Evolutionary conservation across 768 basidiomycete species (phyloP).

Genomic region (Coprinellus micaceus): DNA sequence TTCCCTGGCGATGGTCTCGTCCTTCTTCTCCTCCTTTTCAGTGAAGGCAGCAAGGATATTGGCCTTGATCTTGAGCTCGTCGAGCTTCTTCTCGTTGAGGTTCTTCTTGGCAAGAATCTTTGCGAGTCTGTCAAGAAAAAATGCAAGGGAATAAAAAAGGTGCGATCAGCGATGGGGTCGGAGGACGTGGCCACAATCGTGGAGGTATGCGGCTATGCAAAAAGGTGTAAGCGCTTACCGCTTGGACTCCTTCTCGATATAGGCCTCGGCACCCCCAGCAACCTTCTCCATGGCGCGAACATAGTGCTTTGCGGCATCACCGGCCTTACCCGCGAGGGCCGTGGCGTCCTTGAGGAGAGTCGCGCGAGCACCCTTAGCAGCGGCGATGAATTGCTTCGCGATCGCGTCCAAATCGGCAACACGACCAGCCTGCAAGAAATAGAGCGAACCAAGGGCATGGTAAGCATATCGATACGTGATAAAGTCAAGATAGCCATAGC

Average conservation of each 20-base stretch:
- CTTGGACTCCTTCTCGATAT: conserved; percentile 80
- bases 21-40: conserved; percentile 28
- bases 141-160: neutral
- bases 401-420: conserved; percentile 71
- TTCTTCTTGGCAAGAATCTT: conserved; percentile 76
- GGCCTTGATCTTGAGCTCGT: conserved; percentile 89
- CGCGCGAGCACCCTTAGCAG: conserved; percentile 51
- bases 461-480: no score
- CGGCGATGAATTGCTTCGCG: conserved; percentile 70
- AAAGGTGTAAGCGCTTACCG: conserved; percentile 46
- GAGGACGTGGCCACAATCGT: neutral
- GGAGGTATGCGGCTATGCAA: conserved; percentile 7
- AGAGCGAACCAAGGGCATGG: no score
- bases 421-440: conserved; percentile 67
- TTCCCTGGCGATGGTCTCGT: conserved; percentile 34
- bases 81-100: conserved; percentile 75
- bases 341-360: conserved; percentile 66
- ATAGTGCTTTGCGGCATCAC: conserved; percentile 69
- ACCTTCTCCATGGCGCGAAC: conserved; percentile 89
- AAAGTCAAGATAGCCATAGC: no score
- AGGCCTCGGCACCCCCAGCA: conserved; percentile 61
- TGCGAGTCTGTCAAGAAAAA: conserved; percentile 46
- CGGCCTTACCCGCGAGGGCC: conserved; percentile 45
- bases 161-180: conserved; percentile 5
- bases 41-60: conserved; percentile 76